Base-by-base conservation (phyloP, 495 filamentous ascomycete genomes). In the Hapsidospora chrysogenum region DNA sequence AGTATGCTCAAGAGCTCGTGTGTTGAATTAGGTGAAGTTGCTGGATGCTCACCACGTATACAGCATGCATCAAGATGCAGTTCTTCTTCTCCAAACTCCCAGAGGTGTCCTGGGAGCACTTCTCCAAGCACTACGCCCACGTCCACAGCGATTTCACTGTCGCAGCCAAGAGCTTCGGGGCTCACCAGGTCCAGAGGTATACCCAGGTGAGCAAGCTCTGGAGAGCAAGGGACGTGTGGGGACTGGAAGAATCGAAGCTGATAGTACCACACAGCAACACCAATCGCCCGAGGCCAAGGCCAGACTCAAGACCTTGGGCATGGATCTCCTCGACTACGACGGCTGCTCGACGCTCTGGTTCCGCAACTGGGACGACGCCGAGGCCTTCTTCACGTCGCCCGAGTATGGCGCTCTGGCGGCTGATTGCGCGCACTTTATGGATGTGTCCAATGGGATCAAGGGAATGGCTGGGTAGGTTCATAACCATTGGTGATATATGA, bases 61-160 rank as follows among this genome's bases (percentile, higher is more conserved):
- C 18, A 33, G 31, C 31, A 11, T 16, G 14, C 16, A 33, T 33
- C 31, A 33, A 33, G 31, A 18, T 33, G 3, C 18, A 14, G 7
- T 33, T 33, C 16, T 18, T 33, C 31, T 33, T 33, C 31, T 17
- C 14, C 14, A 33, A 33, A 11, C 31, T 14, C 3, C 14, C 31
- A 9, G 31, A 33, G 11, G 13, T 33, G n/a, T 33, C 31, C 14
- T 33, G 18, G 14, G 31, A 33, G 31, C 31, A 33, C 5, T 33
- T 33, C 17, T 17, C 4, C 16, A 6, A 33, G 31, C 31, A 33
- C 16, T 33, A 33, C 31, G 13, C 31, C 14, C 31, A 16, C 13
- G 31, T 33, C n/a, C 31, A 33, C 16, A 10, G n/a, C 4, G 31
- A 33, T 19, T 17, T 33, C n/a, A 33, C 31, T 4, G 31, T 16